These are phyloP conservation scores for Solidago caesia DNA, from an alignment of 129 eudicot species.

Conservation along the genomic window DNA sequence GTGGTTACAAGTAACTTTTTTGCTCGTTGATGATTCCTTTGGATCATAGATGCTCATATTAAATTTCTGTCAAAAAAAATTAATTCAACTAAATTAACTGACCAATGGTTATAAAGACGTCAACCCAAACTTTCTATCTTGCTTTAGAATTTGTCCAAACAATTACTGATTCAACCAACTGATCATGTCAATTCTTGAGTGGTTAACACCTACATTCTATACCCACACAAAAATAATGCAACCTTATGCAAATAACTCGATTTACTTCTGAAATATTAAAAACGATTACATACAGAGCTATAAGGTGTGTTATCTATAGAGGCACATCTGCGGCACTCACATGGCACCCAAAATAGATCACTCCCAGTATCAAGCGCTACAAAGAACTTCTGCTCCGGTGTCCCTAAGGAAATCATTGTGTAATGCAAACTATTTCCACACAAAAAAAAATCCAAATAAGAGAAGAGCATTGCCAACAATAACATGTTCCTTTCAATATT, in stretches of 20 bases:
- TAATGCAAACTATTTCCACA: conserved; percentile 72
- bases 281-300: conserved; percentile 50
- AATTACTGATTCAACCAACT: neutral
- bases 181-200: too few species aligned
- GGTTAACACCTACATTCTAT: neutral
- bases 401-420: conserved; percentile 70
- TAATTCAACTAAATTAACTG: conserved; percentile 1
- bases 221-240: neutral
- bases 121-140: neutral
- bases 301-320: conserved; percentile 46
- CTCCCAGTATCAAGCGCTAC: conserved; percentile 96
- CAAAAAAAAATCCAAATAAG: neutral
- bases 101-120: conserved; percentile 3
- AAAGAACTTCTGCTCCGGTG: conserved; percentile 72
- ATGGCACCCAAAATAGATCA: conserved; percentile 92
- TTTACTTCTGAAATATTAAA: neutral
- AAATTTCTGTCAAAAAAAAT: conserved; percentile 45
- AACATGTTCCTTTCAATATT: neutral
- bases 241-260: neutral
- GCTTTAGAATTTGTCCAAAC: neutral
- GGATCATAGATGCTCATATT: conserved; percentile 77
- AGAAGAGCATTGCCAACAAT: neutral
- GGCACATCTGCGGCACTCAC: conserved; percentile 71
- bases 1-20: conserved; percentile 64
- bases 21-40: conserved; percentile 69